Percentiles rank a stretch among this genome's conserved stretches.
phyloP scores from a whole-genome alignment of 345 rosid genomes.

The Mangifera indica region DNA sequence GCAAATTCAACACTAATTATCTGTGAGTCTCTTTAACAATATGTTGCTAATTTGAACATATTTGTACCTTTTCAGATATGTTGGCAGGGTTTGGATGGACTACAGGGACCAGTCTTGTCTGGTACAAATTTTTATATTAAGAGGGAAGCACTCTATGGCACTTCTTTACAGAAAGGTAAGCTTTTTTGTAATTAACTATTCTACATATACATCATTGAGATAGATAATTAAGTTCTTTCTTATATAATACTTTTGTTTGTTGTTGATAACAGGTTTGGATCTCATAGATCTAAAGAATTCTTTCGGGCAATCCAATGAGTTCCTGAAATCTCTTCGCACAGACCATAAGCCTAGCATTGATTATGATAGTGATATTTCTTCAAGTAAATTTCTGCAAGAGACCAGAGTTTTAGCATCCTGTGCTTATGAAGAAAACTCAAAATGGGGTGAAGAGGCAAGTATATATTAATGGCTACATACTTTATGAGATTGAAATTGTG shows the following conservation, averaged over 20 bases:
- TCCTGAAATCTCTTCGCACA: constrained; percentile 24
- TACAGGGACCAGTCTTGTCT: constrained; percentile 35
- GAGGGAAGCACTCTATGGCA: constrained; percentile 31
- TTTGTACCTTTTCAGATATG: constrained; percentile 8
- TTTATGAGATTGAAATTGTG: not conserved
- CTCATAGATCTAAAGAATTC: constrained; percentile 11
- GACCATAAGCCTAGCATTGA: not conserved
- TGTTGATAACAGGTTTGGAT: constrained; percentile 14
- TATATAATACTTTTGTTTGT: not conserved
- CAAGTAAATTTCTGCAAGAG: constrained; percentile 18
- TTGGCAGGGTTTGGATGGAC: constrained; percentile 37
- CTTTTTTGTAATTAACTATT: not conserved
- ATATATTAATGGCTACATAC: too few species aligned
- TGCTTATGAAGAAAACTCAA: constrained; percentile 27
- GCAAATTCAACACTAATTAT: not conserved
- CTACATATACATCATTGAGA: too few species aligned
- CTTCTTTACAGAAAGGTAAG: constrained; percentile 12
- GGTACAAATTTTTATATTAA: constrained; percentile 49
- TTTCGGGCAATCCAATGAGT: constrained; percentile 37
- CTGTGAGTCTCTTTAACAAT: not conserved
- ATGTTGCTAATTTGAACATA: not conserved
- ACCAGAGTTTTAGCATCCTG: constrained; percentile 32
- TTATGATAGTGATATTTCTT: not conserved
- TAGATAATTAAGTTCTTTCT: too few species aligned
- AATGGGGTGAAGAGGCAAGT: constrained; percentile 47